phyloP scores from a whole-genome alignment of 2,329 filamentous ascomycete species.

The Ascochyta clinopodiicola region DNA sequence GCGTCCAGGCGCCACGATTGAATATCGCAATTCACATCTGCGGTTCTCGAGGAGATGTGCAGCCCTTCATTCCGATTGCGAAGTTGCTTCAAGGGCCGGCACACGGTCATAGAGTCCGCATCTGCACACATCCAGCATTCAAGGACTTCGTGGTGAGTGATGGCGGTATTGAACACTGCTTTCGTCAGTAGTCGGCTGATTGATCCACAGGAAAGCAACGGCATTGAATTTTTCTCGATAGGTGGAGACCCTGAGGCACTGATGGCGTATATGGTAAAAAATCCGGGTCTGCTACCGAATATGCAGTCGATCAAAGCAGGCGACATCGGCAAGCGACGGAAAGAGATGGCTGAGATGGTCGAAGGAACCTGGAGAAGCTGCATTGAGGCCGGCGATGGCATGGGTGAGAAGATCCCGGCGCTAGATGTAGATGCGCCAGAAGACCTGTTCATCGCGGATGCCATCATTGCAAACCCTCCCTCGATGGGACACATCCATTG shows the following conservation, averaged over 20 bases:
- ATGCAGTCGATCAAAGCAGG: constrained; percentile 38
- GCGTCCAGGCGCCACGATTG: constrained; percentile 31
- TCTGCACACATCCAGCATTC: constrained; percentile 39
- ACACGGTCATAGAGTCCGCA: constrained; percentile 36
- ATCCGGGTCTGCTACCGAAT: constrained; percentile 50
- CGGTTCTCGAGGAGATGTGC: constrained; percentile 61
- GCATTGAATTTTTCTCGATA: constrained; percentile 48
- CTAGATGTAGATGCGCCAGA: constrained; percentile 20
- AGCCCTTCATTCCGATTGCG: constrained; percentile 66
- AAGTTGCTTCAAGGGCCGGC: constrained; percentile 50
- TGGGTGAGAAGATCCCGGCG: constrained; percentile 18
- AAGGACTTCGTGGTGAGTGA: constrained; percentile 25
- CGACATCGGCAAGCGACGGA: constrained; percentile 42
- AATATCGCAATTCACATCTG: constrained; percentile 65
- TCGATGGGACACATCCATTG: constrained; percentile 62
- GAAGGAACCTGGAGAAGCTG: constrained; percentile 47
- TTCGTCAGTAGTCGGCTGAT: background rate
- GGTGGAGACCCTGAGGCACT: constrained; percentile 50
- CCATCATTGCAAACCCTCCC: constrained; percentile 35
- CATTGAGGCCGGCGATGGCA: constrained; percentile 48
- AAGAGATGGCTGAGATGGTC: constrained; percentile 38
- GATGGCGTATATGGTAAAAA: constrained; percentile 61
- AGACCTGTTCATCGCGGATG: constrained; percentile 76
- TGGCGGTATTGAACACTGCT: background rate
- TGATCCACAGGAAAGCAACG: constrained; percentile 23